phyloP scores from a whole-genome alignment of 208 protist species.

The Crithidia sp. region DNA sequence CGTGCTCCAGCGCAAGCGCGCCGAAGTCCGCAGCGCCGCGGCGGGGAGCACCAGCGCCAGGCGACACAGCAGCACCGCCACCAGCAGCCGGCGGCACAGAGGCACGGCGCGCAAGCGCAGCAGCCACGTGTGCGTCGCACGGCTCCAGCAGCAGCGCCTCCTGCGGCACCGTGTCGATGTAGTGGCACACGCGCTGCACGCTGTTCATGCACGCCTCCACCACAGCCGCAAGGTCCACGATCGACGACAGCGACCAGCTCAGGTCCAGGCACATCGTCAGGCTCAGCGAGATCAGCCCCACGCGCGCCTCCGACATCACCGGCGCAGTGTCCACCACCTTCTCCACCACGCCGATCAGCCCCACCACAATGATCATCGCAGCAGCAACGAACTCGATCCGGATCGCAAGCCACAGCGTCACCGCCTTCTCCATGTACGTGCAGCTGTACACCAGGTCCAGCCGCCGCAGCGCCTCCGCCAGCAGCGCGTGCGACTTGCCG shows the following conservation, averaged over 20 bases:
- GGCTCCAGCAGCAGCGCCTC: conserved; percentile 48
- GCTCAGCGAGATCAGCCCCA: conserved; percentile 74
- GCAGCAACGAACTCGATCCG: conserved; percentile 87
- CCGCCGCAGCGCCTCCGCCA: conserved; percentile 36
- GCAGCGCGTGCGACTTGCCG: conserved; percentile 32
- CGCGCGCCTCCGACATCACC: conserved; percentile 25
- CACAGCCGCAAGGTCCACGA: conserved; percentile 36
- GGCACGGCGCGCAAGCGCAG: not conserved
- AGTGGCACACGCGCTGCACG: conserved; percentile 72
- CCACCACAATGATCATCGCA: conserved; percentile 39
- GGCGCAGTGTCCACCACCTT: conserved; percentile 22
- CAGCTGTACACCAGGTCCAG: conserved; percentile 58
- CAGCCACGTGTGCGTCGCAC: conserved; percentile 13
- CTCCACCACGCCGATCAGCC: conserved; percentile 50
- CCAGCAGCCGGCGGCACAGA: not conserved
- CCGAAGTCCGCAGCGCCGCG: conserved; percentile 2
- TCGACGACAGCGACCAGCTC: conserved; percentile 40
- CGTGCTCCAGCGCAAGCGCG: conserved; percentile 63
- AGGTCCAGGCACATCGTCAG: conserved; percentile 70
- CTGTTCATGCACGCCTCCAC: conserved; percentile 81
- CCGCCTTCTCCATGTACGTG: conserved; percentile 50
- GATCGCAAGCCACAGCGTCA: conserved; percentile 87
- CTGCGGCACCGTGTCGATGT: conserved; percentile 50
- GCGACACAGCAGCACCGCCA: not conserved
- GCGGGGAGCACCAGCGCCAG: not conserved